Evolutionary conservation across 1,139 yeast genomes (phyloP), one percentile per base, ranked within the genome.

Genomic region (Kodamaea sp.): DNA sequence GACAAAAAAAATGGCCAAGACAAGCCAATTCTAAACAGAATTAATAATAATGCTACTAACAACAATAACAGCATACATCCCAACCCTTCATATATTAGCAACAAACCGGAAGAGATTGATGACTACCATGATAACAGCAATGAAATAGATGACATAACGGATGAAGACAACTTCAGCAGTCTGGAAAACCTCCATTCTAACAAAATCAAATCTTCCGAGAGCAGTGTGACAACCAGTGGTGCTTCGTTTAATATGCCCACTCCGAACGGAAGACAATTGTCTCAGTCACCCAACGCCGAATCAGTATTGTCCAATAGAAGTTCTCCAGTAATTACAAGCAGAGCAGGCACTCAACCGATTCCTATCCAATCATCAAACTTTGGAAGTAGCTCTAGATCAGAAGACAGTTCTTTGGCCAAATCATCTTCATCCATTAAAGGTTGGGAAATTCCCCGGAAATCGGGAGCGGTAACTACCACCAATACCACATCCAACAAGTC

Each of bases 361-460:
- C 69, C 69, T 3, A 63, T 63, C 9, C 53, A 53, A 22, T 20
- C 48, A 6, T 31, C 46, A 2, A 28, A 28, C n/a, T 26, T 27
- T 16, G 38, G 47, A 2, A 33, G 45, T 9, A 40, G 56, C 8
- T 31, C 46, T 28, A 49, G 62, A 31, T 56, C 63, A 1, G 55
- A 63, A 1, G 70, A 61, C 14, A 58, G 53, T 31, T 63, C 68
- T 0, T 50, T 50, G 16, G 41, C 48, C 4, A 43, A 43, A 6
- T 59, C 68, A 1, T 44, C 53, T 2, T 55, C 63, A 1, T 59
- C 70, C 1, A 37, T 44, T 2, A 61, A 60, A 45, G 73, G 72
- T 1, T 69, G 75, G 75, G 73, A 66, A 37, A 66, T 68, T n/a
- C 72, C 74, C 1, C 53, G 53, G 12, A 68, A 68, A 39, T 51